phyloP scores from a whole-genome alignment of 176 grass and related monocot species.

The Rhynchospora tenuis region DNA sequence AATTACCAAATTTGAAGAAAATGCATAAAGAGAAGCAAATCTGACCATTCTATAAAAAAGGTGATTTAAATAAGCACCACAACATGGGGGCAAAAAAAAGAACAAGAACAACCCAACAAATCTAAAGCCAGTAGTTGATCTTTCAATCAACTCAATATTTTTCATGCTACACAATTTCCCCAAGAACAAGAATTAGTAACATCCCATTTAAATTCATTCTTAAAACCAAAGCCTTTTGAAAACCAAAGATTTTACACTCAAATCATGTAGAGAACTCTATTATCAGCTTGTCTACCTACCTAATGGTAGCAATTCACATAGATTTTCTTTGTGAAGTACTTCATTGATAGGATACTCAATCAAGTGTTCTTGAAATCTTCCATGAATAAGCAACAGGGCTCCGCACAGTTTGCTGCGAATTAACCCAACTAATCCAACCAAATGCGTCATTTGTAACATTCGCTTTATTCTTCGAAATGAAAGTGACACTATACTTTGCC shows the following conservation, averaged over 20 bases:
- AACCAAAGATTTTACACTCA: conserved; percentile 20
- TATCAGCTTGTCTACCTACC: conserved; percentile 21
- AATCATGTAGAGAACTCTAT: conserved; percentile 22
- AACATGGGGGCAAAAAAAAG: neutral
- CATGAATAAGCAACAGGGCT: conserved; percentile 67
- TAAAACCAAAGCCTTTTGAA: neutral
- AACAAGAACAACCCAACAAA: neutral
- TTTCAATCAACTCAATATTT: conserved; percentile 15
- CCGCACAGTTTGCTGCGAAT: conserved; percentile 41
- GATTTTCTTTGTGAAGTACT: conserved; percentile 69
- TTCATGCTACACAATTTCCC: conserved; percentile 19
- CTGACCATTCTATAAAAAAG: neutral
- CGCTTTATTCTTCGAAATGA: conserved; percentile 32
- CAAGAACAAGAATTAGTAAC: conserved; percentile 20
- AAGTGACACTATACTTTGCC: conserved; percentile 66
- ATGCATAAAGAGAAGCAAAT: neutral
- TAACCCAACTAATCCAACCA: conserved; percentile 78
- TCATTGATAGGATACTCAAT: neutral
- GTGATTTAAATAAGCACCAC: neutral
- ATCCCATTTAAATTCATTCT: conserved; percentile 7
- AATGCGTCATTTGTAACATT: conserved; percentile 36
- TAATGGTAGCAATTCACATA: conserved; percentile 41
- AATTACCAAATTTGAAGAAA: neutral
- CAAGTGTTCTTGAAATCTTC: conserved; percentile 50
- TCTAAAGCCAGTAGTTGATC: neutral